phyloP scores from a whole-genome alignment of 2,329 filamentous ascomycete genomes.

The Diaporthe sp. region DNA sequence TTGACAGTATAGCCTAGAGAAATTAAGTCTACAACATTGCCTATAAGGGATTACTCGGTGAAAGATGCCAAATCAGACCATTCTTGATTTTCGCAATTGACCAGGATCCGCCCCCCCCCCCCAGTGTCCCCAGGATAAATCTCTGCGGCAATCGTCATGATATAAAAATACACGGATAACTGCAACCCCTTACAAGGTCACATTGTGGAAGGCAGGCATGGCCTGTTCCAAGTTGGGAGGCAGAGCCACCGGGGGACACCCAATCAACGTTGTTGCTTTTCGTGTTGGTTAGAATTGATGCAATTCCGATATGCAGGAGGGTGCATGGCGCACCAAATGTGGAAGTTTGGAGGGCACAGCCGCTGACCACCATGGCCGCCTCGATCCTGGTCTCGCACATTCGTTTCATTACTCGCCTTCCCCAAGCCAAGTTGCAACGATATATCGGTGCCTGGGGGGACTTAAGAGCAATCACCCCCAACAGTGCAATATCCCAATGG shows the following conservation, averaged over 20 bases:
- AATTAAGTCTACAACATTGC: background rate
- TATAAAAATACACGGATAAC: background rate
- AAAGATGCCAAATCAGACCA: background rate
- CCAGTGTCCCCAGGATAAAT: too few species aligned
- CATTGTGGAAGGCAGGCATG: background rate
- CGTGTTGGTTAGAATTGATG: background rate
- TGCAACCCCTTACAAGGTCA: background rate
- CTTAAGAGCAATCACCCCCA: background rate
- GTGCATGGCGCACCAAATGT: background rate
- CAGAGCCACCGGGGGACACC: background rate
- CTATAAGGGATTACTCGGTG: background rate
- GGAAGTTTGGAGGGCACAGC: background rate
- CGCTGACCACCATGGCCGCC: background rate
- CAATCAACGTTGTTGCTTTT: background rate
- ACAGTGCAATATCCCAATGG: background rate
- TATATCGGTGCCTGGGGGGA: background rate
- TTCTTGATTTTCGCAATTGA: too few species aligned
- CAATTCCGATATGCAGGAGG: background rate
- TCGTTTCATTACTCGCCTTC: background rate
- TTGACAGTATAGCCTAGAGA: background rate
- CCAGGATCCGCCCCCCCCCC: too few species aligned
- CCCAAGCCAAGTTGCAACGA: too few species aligned
- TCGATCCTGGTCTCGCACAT: background rate
- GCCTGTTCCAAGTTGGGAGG: background rate
- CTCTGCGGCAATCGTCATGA: too few species aligned